phyloP scores from a whole-genome alignment of 352 stramenopile species.

The Pythium coloratum region DNA sequence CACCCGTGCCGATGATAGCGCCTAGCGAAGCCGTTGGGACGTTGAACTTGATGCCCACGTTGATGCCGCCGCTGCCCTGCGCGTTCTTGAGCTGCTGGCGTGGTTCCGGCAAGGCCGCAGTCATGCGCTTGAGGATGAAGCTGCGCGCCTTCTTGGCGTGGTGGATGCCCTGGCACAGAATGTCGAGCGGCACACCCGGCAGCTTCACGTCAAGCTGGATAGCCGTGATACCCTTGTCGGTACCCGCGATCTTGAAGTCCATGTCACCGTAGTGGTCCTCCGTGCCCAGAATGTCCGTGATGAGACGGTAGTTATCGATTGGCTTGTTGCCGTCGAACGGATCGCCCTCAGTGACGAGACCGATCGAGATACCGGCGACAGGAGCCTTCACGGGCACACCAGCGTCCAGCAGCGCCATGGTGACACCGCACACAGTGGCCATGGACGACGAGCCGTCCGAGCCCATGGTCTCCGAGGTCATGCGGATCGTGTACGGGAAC shows the following conservation, averaged over 20 bases:
- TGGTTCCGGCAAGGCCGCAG: conserved; percentile 57
- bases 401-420: conserved; percentile 96
- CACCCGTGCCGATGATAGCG: conserved; percentile 72
- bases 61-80: conserved; percentile 36
- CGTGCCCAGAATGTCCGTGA: conserved; percentile 97
- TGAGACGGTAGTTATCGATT: conserved; percentile 85
- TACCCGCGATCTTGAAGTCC: conserved; percentile 98
- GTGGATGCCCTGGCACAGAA: conserved; percentile 86
- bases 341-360: conserved; percentile 74
- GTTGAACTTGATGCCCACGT: conserved; percentile 59
- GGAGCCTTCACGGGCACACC: conserved; percentile 93
- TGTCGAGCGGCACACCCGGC: conserved; percentile 75
- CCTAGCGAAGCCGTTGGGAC: conserved; percentile 59
- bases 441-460: conserved; percentile 95
- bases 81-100: conserved; percentile 52
- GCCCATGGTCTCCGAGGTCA: conserved; percentile 96
- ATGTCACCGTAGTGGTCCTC: conserved; percentile 98
- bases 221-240: conserved; percentile 89
- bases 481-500: conserved; percentile 96
- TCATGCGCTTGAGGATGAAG: conserved; percentile 88
- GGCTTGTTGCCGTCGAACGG: conserved; percentile 62
- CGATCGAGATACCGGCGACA: conserved; percentile 97
- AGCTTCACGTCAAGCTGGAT: conserved; percentile 98
- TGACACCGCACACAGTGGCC: conserved; percentile 96
- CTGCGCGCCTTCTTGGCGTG: conserved; percentile 78